These are phyloP conservation scores for Phytophthora litchii DNA, from an alignment of 352 stramenopile species.

Conservation along the genomic window DNA sequence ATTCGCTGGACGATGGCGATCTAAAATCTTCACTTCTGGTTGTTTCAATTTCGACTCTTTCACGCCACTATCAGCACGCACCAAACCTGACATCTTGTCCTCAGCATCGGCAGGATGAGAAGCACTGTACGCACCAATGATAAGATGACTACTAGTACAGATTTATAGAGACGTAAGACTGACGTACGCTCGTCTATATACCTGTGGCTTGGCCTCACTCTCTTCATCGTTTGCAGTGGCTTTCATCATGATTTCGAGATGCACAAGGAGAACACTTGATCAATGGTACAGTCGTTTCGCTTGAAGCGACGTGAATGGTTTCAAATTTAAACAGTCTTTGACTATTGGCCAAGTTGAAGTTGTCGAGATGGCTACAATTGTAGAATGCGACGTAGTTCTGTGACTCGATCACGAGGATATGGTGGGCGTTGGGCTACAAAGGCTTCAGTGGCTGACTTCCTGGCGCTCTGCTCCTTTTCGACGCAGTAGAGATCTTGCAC, in stretches of 20 bases:
- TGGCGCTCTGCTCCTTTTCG: slow-evolving; percentile 40
- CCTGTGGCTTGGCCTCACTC: slow-evolving; percentile 24
- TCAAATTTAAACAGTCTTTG: slow-evolving; percentile 6
- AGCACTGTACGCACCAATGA: slow-evolving; percentile 14
- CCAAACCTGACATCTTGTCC: slow-evolving; percentile 12
- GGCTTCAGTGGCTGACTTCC: slow-evolving; percentile 36
- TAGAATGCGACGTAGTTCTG: slow-evolving; percentile 22
- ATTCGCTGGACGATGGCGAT: slow-evolving; percentile 35
- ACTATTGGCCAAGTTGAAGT: slow-evolving; percentile 34
- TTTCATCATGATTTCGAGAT: slow-evolving; percentile 31
- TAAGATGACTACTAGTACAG: not conserved
- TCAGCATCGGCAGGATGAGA: slow-evolving; percentile 25
- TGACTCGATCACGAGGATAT: slow-evolving; percentile 37
- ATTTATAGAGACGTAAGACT: not conserved
- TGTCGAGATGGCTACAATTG: slow-evolving; percentile 22
- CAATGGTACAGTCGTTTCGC: slow-evolving; percentile 12
- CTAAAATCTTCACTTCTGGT: slow-evolving; percentile 60
- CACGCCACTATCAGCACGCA: slow-evolving; percentile 20
- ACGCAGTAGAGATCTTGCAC: slow-evolving; percentile 48
- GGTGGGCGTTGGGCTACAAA: slow-evolving; percentile 37
- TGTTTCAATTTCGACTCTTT: slow-evolving; percentile 83
- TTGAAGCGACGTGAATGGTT: slow-evolving; percentile 37
- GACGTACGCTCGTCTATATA: slow-evolving; percentile 39
- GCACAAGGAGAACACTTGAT: not conserved
- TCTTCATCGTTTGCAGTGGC: slow-evolving; percentile 30